Evolutionary conservation across 2,329 filamentous ascomycete species (phyloP).

Genomic region (Colletotrichum sp.): DNA sequence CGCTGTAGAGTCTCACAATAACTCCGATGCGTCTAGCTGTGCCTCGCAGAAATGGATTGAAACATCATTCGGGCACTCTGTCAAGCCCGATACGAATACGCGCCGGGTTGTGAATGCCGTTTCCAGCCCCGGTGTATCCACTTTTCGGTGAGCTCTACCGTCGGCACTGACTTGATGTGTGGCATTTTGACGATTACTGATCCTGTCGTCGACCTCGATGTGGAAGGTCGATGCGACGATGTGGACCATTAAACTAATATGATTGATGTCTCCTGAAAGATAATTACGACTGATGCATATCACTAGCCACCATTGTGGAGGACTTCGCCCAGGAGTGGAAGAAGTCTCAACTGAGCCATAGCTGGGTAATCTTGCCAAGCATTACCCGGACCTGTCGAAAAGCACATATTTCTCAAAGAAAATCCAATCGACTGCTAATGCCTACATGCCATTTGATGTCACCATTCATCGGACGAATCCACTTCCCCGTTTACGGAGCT

Average conservation of each 20-base stretch:
- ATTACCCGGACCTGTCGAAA: background rate
- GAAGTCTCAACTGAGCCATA: background rate
- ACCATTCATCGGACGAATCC: background rate
- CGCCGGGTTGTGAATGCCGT: background rate
- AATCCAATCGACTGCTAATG: background rate
- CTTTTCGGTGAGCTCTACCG: background rate
- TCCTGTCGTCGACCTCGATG: background rate
- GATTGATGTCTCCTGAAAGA: accelerated
- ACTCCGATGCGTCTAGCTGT: background rate
- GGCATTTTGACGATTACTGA: background rate
- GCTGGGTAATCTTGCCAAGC: background rate
- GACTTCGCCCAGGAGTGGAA: background rate
- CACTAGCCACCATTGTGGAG: background rate
- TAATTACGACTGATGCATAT: background rate
- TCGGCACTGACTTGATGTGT: background rate
- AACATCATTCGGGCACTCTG: background rate
- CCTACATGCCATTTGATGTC: background rate
- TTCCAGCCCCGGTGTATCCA: background rate
- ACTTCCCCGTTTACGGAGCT: background rate
- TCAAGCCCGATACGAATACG: background rate
- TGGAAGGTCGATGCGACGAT: background rate
- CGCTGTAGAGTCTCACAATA: background rate
- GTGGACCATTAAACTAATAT: background rate
- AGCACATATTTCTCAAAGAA: background rate
- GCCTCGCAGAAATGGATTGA: background rate